phyloP scores from a whole-genome alignment of 2,329 filamentous ascomycete genomes.

The Neurospora sp. region DNA sequence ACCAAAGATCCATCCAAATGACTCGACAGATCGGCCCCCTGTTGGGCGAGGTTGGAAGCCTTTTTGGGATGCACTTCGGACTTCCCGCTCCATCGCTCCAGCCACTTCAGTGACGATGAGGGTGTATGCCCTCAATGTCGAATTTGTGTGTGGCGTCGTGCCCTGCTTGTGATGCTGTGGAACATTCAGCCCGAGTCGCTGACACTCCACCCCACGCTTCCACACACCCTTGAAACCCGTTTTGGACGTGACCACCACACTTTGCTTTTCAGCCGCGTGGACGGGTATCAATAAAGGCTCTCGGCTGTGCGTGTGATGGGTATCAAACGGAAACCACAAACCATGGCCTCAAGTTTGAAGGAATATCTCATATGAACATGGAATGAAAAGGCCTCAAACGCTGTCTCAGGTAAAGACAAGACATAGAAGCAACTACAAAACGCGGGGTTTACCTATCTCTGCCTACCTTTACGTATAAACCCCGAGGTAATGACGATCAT shows the following conservation, averaged over 20 bases:
- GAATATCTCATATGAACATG: background rate
- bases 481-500: background rate
- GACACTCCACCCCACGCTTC: background rate
- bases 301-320: background rate
- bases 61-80: background rate
- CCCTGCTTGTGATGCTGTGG: background rate
- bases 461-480: background rate
- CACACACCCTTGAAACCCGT: background rate
- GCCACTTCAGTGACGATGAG: background rate
- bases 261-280: background rate
- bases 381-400: background rate
- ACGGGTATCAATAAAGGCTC: background rate
- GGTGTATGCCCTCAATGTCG: background rate
- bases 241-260: background rate
- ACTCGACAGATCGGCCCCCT: background rate
- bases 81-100: background rate
- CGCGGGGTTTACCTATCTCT: background rate
- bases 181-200: background rate
- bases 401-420: background rate
- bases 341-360: background rate
- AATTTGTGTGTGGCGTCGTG: background rate
- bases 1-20: background rate
- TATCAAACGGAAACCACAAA: background rate
- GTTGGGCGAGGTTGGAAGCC: background rate
- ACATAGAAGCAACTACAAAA: background rate